Evolutionary conservation across 495 filamentous ascomycete genomes (phyloP), one percentile per base, ranked within the genome.

Genomic region (Hypoxylon fuscum): DNA sequence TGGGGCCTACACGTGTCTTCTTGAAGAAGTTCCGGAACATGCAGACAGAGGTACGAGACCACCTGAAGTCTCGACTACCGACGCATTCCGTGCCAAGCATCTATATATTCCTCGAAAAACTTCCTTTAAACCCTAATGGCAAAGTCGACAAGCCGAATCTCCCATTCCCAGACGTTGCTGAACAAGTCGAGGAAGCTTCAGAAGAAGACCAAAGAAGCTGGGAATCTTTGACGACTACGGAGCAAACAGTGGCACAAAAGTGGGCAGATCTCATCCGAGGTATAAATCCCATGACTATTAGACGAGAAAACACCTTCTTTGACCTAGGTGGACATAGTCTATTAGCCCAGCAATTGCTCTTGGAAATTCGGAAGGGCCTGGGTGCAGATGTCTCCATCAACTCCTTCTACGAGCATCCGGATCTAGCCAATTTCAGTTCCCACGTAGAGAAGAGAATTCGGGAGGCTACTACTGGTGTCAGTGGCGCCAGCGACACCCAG

Each of bases 101-200:
- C 29, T 83, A 93, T 58, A 90, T 98, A 23, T 86, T 90, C 1
- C 84, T 98, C 18, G 82, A 83, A 46, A 87, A 88, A 35, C 83
- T 97, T 49, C 94, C 94, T 0, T 79, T 98, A 22, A 97, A 96
- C 75, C 94, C 94, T 11, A 97, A 97, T 64, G 93, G 93, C 58
- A 98, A 97, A 78, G 87, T 96, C 41, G 95, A 98, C 70, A 92
- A 89, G 75, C 92, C 92, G 5, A 89, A 87, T 1, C 81, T 98
- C 37, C 95, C 95, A 0, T 97, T 96, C 84, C 95, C 95, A 0
- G 90, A 94, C 71, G 87, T 86, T 9, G 83, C 82, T 2, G 73
- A 77, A 41, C 62, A 66, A 14, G 64, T 72, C 10, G 77, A 78
- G 48, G 76, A 75, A 8, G 82, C 85, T 22, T 93, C 89, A 1